Evolutionary conservation across 345 rosid genomes (phyloP).

Genomic region (Eucalyptus pauciflora): DNA sequence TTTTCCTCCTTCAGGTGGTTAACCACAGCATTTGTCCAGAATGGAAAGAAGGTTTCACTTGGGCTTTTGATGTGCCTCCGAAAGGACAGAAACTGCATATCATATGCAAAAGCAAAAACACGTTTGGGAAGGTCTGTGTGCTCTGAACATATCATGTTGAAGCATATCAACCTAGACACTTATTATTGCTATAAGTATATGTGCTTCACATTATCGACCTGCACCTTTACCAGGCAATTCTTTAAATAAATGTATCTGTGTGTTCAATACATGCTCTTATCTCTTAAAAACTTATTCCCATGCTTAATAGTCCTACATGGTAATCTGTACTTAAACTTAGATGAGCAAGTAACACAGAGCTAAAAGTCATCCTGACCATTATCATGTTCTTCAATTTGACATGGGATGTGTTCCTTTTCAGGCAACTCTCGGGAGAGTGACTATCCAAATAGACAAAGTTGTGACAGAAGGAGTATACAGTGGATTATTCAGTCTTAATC

Average conservation of each 20-base stretch:
- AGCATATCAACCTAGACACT: neutral
- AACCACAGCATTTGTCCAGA: slow-evolving; percentile 61
- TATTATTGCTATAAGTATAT: neutral
- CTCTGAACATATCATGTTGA: neutral
- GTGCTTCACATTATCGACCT: neutral
- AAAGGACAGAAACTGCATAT: slow-evolving; percentile 92
- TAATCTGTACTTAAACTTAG: neutral
- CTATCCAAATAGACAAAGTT: slow-evolving; percentile 82
- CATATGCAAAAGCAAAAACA: slow-evolving; percentile 83
- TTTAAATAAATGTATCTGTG: neutral
- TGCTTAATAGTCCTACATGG: neutral
- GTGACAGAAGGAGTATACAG: slow-evolving; percentile 71
- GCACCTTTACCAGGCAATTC: neutral
- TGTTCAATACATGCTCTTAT: neutral
- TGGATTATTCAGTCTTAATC: slow-evolving; percentile 57
- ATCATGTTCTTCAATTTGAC: neutral
- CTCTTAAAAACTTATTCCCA: neutral
- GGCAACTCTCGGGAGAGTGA: slow-evolving; percentile 76
- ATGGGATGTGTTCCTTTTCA: slow-evolving; percentile 15
- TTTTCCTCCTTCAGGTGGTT: slow-evolving; percentile 38
- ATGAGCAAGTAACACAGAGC: neutral
- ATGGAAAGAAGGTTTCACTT: slow-evolving; percentile 83
- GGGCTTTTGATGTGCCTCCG: slow-evolving; percentile 92
- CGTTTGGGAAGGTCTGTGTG: slow-evolving; percentile 65
- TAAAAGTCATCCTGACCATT: neutral